Base-by-base conservation (phyloP, 2,329 filamentous ascomycete species). In the Claviceps digitariae region DNA sequence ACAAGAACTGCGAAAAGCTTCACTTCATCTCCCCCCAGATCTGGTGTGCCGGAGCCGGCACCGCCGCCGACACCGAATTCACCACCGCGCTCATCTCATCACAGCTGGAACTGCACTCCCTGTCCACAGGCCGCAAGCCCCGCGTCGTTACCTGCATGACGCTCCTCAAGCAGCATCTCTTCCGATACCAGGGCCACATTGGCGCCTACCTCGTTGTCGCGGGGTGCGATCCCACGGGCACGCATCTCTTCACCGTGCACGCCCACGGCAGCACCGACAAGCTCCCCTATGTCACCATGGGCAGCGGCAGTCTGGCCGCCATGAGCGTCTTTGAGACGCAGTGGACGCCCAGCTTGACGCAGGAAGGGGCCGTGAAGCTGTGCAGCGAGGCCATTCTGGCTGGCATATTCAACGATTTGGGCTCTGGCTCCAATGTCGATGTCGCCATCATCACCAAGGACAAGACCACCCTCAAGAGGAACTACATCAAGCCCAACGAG, bases 1-100 rank as follows among this genome's bases (percentile, higher is more conserved):
- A 98, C 82, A 98, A 98, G 88, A 98, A 98, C 81, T 97, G 93
- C 77, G 91, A 98, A 76, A 98, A 98, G 77, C 84, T 98, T 59
- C 93, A 98, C 76, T 98, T 94, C 78, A 98, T 98, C 70, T 80
- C 93, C 45, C 91, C 93, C 56, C 90, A 96, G 72, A 98, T 98
- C 73, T 98, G 93, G 93, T 98, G 93, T 73, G 93, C 93, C 10
- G 93, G 93, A 62, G 94, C 93, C 61, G 93, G 94, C 71, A 98
- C 93, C 51, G 93, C 93, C 57, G 93, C 93, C 64, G 93, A 98
- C 72, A 97, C 91, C 60, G 93, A 98, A 76, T 98, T 98, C 78
- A 98, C 93, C 62, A 98, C 93, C 56, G 87, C 91, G 67, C 84
- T 98, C 72, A 95, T 97, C 76, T 96, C 90, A 65, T 98, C 93